These are phyloP conservation scores for Protea cynaroides DNA, from an alignment of 164 flowering plant species.

Conservation along the genomic window DNA sequence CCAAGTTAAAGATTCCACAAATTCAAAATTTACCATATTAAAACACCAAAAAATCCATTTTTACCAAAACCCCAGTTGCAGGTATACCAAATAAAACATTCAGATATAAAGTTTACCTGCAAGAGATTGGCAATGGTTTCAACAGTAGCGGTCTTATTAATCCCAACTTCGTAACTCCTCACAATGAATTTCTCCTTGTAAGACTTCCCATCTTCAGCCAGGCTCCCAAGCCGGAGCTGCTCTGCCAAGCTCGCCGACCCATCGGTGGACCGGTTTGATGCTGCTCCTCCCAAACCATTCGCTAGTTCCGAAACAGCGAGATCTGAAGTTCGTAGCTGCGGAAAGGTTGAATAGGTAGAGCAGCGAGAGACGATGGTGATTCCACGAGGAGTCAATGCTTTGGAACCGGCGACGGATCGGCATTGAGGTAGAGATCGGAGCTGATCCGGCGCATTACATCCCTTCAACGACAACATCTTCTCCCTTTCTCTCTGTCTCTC, in stretches of 20 bases:
- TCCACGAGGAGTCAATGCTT: constrained; percentile 10
- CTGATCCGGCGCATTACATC: background rate
- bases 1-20: constrained; percentile 4
- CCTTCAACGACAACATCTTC: no score
- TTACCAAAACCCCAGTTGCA: no score
- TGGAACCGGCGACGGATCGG: constrained; percentile 12
- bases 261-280: background rate
- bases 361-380: constrained; percentile 6
- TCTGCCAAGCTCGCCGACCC: constrained; percentile 51
- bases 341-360: background rate
- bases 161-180: constrained; percentile 85
- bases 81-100: no score
- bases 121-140: constrained; percentile 93
- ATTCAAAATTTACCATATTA: background rate
- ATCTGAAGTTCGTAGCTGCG: constrained; percentile 3
- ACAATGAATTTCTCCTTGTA: constrained; percentile 83
- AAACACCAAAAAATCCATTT: background rate
- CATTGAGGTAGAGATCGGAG: constrained; percentile 23
- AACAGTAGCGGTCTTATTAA: constrained; percentile 91
- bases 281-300: constrained; percentile 9
- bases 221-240: constrained; percentile 61
- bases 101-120: constrained; percentile 45
- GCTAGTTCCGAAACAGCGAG: constrained; percentile 16
- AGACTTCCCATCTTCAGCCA: constrained; percentile 69
- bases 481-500: no score